Base-by-base conservation (phyloP, 495 filamentous ascomycete genomes). In the Staphylotrichum longicolle region DNA sequence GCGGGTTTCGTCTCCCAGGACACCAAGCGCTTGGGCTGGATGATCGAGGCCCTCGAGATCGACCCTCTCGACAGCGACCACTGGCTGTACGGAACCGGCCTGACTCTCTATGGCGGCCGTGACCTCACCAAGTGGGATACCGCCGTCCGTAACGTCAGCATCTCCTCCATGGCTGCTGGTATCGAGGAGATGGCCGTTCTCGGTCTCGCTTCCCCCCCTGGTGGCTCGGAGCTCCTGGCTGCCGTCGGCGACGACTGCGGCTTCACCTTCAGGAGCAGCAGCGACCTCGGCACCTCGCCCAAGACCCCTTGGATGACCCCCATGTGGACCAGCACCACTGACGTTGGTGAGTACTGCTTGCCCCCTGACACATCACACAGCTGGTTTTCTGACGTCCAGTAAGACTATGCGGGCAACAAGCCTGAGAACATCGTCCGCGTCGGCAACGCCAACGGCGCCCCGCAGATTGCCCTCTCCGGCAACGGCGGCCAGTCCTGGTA, bases 11-110 rank as follows among this genome's bases (percentile, higher is more conserved):
- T 80, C 33, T 74, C 76, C 14, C 65, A 69, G 10, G 79, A 80
- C 59, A 77, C 67, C 15, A 80, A 81, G 68, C 75, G 75, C 39
- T 72, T 86, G 30, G 85, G 84, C 42, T 86, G 84, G 84, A 86
- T 85, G 84, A 83, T 87, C 37, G 83, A 86, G 54, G 75, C 82
- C 0, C 72, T 87, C 20, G 78, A 80, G 12, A 86, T 87, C 54
- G 75, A 87, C 60, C 85, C 85, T 2, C 74, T 78, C 27, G 80
- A 87, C 63, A 81, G 81, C 54, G 76, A 86, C 66, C 83, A 86
- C 67, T 84, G 82, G 75, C 74, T 85, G 14, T 85, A 86, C 52
- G 80, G 77, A 37, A 85, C 83, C 1, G 83, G 83, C 8, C 70
- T 81, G 52, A 85, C 82, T 5, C 68, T 86, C 55, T 85, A 75